Evolutionary conservation across 805 yeast genomes (phyloP).

Genomic region (Aciculoconidium aculeatum): DNA sequence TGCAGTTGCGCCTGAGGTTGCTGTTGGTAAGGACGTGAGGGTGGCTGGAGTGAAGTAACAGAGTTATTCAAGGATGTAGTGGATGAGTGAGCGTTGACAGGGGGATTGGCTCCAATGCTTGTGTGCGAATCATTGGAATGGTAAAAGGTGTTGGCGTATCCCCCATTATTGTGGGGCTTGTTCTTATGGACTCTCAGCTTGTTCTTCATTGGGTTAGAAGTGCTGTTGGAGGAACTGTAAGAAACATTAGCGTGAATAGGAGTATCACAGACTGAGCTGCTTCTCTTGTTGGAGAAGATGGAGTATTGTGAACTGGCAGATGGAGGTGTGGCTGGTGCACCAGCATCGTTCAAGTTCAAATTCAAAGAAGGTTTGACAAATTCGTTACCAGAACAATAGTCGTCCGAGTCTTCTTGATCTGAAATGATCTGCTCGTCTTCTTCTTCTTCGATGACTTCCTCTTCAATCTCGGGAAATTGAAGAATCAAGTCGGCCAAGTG

Average conservation of each 20-base stretch:
- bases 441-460: conserved; percentile 5
- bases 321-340: conserved; percentile 34
- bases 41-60: conserved; percentile 3
- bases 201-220: conserved; percentile 2
- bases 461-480: conserved; percentile 17
- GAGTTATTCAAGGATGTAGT: too few species aligned
- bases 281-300: conserved; percentile 26
- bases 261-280: conserved; percentile 16
- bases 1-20: too few species aligned
- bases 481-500: conserved; percentile 22
- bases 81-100: conserved; percentile 2
- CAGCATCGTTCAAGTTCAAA: conserved; percentile 2
- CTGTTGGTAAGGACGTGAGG: too few species aligned
- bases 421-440: conserved; percentile 2
- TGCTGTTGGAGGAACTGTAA: conserved; percentile 5
- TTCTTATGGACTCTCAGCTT: conserved; percentile 11
- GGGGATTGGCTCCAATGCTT: conserved; percentile 5
- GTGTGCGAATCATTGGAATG: conserved; percentile 5
- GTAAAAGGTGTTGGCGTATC: conserved; percentile 1
- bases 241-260: conserved; percentile 17
- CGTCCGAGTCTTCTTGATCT: conserved; percentile 2
- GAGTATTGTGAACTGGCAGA: conserved; percentile 37
- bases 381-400: conserved; percentile 5
- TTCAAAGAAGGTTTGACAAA: conserved; percentile 3
- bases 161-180: conserved; percentile 1